phyloP scores from a whole-genome alignment of 306 rosid genomes.

The Sechiopsis laciniata region DNA sequence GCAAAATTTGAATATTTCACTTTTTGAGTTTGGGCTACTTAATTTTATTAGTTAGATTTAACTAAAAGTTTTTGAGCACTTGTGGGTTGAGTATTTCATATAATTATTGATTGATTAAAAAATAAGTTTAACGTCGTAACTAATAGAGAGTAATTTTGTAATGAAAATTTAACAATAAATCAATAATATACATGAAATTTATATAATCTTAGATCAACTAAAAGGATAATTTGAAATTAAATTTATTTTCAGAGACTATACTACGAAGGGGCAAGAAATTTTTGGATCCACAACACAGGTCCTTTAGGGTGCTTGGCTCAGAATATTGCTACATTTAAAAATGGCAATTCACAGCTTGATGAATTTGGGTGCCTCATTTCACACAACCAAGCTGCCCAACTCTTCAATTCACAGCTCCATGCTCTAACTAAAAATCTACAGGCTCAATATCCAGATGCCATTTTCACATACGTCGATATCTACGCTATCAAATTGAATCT shows the following conservation, averaged over 20 bases:
- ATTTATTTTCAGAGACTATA: constrained; percentile 45
- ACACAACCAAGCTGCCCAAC: constrained; percentile 73
- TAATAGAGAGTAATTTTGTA: too few species aligned
- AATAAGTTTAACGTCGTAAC: too few species aligned
- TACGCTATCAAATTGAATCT: constrained; percentile 61
- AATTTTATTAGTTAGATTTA: too few species aligned
- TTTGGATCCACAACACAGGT: constrained; percentile 90
- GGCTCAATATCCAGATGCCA: constrained; percentile 53
- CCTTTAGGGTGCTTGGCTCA: constrained; percentile 86
- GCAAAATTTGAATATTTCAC: too few species aligned
- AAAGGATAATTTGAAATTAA: too few species aligned
- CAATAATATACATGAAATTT: too few species aligned
- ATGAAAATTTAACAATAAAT: too few species aligned
- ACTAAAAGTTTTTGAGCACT: too few species aligned
- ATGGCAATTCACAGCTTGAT: constrained; percentile 63
- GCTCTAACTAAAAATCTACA: constrained; percentile 57
- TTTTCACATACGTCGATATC: constrained; percentile 63
- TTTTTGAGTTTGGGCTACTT: too few species aligned
- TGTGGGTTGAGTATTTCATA: too few species aligned
- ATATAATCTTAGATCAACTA: too few species aligned
- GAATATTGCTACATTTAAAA: constrained; percentile 69
- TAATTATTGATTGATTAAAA: too few species aligned
- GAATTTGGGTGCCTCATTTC: constrained; percentile 63
- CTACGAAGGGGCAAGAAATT: constrained; percentile 67
- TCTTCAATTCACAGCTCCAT: constrained; percentile 72